Percentiles rank a stretch among this genome's conserved stretches.
Evolutionary conservation across 108 stramenopile species (phyloP).

Genomic region (Skeletonema costatum): DNA sequence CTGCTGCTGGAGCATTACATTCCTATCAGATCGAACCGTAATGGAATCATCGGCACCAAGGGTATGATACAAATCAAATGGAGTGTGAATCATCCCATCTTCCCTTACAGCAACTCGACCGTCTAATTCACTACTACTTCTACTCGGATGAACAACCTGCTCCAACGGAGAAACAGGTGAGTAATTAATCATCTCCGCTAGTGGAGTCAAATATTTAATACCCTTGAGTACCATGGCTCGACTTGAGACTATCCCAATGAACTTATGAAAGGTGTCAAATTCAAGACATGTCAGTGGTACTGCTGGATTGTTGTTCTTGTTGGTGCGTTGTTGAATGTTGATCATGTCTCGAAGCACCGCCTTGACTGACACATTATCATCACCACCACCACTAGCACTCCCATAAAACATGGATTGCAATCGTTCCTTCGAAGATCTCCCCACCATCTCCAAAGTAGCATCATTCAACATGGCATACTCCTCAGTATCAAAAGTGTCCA

Average conservation of each 20-base stretch:
- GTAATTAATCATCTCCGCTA: slow-evolving; percentile 90
- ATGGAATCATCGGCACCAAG: slow-evolving; percentile 38
- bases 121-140: background rate
- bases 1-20: slow-evolving; percentile 13
- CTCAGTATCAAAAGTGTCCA: slow-evolving; percentile 48
- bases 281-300: slow-evolving; percentile 22
- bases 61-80: slow-evolving; percentile 50
- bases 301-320: background rate
- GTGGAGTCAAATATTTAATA: slow-evolving; percentile 66
- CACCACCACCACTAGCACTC: background rate
- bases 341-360: slow-evolving; percentile 32
- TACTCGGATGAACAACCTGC: background rate
- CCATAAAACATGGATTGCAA: slow-evolving; percentile 20
- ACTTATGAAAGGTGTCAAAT: slow-evolving; percentile 56
- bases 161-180: slow-evolving; percentile 13
- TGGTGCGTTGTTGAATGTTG: background rate
- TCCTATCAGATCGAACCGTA: slow-evolving; percentile 52
- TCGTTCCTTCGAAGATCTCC: slow-evolving; percentile 16
- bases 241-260: slow-evolving; percentile 58
- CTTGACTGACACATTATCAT: background rate
- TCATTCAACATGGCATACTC: slow-evolving; percentile 34
- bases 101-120: background rate
- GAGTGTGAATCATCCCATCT: background rate
- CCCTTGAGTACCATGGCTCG: slow-evolving; percentile 79
- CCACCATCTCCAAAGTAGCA: slow-evolving; percentile 10